These are phyloP conservation scores for Hypoxylon trugodes DNA, from an alignment of 495 filamentous ascomycete genomes.

Conservation along the genomic window DNA sequence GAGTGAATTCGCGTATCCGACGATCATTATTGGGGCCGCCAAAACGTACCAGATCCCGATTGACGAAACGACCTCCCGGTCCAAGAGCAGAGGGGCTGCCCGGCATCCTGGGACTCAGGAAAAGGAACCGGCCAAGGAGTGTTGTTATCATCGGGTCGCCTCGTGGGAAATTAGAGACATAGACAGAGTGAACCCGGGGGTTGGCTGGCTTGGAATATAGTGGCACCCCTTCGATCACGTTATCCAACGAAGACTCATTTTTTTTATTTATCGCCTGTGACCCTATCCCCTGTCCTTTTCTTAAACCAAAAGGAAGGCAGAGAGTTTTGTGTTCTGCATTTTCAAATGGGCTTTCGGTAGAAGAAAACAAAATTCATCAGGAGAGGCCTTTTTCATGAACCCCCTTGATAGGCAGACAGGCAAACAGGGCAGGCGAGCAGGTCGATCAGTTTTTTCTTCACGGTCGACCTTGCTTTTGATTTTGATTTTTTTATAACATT, in stretches of 20 bases:
- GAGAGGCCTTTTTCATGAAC: conserved; percentile 19
- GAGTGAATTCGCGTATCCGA: conserved; percentile 8
- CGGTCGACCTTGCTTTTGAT: not conserved
- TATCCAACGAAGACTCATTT: not conserved
- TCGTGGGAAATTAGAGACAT: conserved; percentile 13
- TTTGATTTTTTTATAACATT: not conserved
- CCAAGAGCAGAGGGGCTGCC: conserved; percentile 7
- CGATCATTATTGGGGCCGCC: not conserved
- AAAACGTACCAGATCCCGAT: conserved; percentile 6
- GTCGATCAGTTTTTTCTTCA: not conserved
- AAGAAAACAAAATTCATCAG: conserved; percentile 19
- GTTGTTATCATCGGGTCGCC: not conserved
- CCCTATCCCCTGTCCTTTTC: too few species aligned
- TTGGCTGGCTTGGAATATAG: not conserved
- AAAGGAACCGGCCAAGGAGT: conserved; percentile 7
- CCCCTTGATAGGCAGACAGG: too few species aligned
- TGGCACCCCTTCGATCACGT: not conserved
- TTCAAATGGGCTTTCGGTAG: conserved; percentile 20
- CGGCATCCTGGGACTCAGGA: conserved; percentile 28
- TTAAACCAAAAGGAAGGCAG: too few species aligned
- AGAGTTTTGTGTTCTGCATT: conserved; percentile 27
- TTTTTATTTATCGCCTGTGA: not conserved
- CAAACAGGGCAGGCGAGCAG: not conserved
- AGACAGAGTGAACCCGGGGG: conserved; percentile 13
- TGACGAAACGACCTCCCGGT: conserved; percentile 19